Evolutionary conservation across 73 alveolate species (phyloP), one percentile per base, ranked within the genome.

Genomic region (Tetrahymena thermophila): DNA sequence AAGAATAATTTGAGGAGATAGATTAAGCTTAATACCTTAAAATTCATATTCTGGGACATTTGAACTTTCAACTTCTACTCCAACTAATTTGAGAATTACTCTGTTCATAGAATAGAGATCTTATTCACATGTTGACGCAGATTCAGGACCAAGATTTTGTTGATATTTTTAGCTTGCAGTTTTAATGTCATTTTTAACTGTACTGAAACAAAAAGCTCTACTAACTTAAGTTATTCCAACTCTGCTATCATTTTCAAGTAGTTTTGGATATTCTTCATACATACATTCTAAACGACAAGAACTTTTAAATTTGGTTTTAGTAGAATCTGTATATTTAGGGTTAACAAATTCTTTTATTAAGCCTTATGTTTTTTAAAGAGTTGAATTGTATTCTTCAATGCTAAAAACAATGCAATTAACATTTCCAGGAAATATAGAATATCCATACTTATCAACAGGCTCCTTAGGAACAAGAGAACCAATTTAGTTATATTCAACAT

Each of bases 241-340:
- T 95, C 96, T 98, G 89, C 85, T 96, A 40, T 96, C 96, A n/a
- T 96, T 94, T 38, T 89, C 85, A 89, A 99, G 96, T 93, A 99
- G 98, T 95, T 99, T 98, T 28, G 99, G 99, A 94, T 97, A 99
- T 94, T 99, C 99, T 96, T 99, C 99, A 99, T 99, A 99, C 99
- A 98, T 97, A 96, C 99, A 98, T 94, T 99, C 99, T 55, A 99
- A 97, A 56, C 99, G 97, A 25, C 99, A 98, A 42, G 99, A 98
- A 13, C 99, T 94, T 93, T 99, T 99, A 96, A 99, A 98, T 35
- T 93, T 96, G 42, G 98, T 98, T 96, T 98, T 98, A 34, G 98
- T 96, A 9, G 96, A 99, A 96, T 99, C 99, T 5, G 99, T 99
- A 94, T 99, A 99, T 97, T 99, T 99, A 35, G 99, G 99, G 95